Conservation (phyloP, 441 rosid genomes). For the Hura crepitans region DNA sequence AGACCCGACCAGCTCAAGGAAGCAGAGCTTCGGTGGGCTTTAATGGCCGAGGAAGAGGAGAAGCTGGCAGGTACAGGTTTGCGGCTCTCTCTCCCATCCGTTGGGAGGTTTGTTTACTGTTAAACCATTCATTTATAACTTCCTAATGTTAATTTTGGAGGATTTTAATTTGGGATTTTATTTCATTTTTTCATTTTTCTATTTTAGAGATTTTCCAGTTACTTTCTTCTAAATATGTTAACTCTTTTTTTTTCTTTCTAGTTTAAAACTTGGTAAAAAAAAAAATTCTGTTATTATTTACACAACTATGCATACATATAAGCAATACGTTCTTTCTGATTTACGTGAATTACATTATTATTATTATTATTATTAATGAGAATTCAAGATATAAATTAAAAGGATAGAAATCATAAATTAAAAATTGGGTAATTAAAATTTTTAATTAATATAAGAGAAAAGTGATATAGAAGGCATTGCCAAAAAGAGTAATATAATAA, state of each 20-base stretch:
- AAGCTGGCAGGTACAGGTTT: neutral
- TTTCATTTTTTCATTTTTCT: neutral
- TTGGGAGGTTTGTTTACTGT: constrained; percentile 6
- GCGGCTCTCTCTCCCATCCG: constrained; percentile 20
- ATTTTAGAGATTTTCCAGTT: neutral
- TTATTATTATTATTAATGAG: too few species aligned
- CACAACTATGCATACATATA: too few species aligned
- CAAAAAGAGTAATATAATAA: too few species aligned
- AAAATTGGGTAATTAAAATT: too few species aligned
- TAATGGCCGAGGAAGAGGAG: constrained; percentile 23
- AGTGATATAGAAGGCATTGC: too few species aligned
- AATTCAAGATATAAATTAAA: too few species aligned
- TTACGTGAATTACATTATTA: too few species aligned
- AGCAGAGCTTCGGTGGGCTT: constrained; percentile 22
- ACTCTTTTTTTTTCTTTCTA: neutral
- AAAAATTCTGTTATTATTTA: neutral
- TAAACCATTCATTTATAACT: constrained; percentile 34
- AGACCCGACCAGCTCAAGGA: constrained; percentile 19
- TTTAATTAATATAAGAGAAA: too few species aligned
- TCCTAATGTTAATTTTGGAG: constrained; percentile 26
- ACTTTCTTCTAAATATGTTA: neutral
- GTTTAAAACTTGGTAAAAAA: neutral
- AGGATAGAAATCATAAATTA: too few species aligned
- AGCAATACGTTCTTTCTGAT: too few species aligned
- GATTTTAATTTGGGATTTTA: neutral